Percentiles rank a stretch among this genome's conserved stretches.
phyloP scores from a whole-genome alignment of 2,329 filamentous ascomycete species.

The Dryadomyces quercus-mongolicae region DNA sequence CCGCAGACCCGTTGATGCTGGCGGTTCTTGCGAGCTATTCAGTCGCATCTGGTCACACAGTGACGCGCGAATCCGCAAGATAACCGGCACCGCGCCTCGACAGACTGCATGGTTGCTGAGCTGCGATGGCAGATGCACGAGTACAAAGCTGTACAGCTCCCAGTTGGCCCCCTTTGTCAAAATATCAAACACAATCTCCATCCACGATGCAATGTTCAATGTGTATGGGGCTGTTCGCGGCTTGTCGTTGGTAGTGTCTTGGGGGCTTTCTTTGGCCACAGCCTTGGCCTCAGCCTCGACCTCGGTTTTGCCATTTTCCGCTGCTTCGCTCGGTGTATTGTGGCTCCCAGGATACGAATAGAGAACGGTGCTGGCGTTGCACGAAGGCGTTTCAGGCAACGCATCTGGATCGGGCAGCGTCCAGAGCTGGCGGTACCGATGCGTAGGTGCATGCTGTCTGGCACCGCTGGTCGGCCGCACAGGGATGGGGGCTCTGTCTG shows the following conservation, averaged over 20 bases:
- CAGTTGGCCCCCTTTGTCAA: conserved; percentile 67
- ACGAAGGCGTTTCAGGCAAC: conserved; percentile 34
- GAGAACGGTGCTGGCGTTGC: conserved; percentile 37
- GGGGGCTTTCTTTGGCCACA: background rate
- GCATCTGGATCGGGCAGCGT: conserved; percentile 43
- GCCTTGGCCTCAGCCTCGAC: background rate
- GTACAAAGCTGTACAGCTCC: conserved; percentile 84
- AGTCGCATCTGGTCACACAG: conserved; percentile 75
- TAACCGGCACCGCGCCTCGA: conserved; percentile 56
- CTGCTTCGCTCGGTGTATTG: background rate
- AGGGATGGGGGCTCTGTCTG: conserved; percentile 14
- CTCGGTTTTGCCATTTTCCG: background rate
- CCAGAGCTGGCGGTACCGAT: conserved; percentile 42
- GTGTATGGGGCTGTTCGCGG: conserved; percentile 11
- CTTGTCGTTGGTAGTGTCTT: too few species aligned
- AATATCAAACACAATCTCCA: conserved; percentile 66
- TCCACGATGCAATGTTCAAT: conserved; percentile 55
- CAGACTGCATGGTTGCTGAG: conserved; percentile 86
- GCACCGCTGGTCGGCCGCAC: conserved; percentile 30
- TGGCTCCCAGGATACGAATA: conserved; percentile 24
- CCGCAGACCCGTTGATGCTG: conserved; percentile 63
- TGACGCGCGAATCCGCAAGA: conserved; percentile 62
- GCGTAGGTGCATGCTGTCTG: conserved; percentile 14
- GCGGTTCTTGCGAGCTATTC: conserved; percentile 71
- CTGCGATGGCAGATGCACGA: conserved; percentile 78